These are phyloP conservation scores for Trichocomaceae sp. DNA, from an alignment of 2,329 filamentous ascomycete genomes.

Conservation along the genomic window DNA sequence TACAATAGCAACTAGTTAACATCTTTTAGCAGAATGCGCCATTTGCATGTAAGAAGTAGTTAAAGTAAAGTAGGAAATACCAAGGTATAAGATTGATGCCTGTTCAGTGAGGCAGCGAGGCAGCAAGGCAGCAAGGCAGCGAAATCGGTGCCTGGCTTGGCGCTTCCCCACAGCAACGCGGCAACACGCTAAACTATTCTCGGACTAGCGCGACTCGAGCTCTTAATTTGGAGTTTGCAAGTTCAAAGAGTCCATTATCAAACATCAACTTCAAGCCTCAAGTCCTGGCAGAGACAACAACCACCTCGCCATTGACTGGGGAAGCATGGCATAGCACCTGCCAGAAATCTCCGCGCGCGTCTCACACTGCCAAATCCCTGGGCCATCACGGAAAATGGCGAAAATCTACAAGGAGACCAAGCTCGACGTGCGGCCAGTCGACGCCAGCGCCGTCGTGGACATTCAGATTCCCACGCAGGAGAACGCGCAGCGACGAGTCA, in stretches of 20 bases:
- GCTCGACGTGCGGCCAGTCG: constrained; percentile 70
- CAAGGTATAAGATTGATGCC: not conserved
- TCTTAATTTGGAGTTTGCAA: too few species aligned
- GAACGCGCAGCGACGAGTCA: constrained; percentile 40
- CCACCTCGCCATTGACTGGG: not conserved
- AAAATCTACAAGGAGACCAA: constrained; percentile 80
- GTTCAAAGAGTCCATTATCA: constrained; percentile 7
- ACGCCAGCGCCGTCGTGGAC: constrained; percentile 61
- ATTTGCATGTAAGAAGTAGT: too few species aligned
- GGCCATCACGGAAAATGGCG: constrained; percentile 50
- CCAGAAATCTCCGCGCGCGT: constrained; percentile 18
- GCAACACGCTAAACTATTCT: constrained; percentile 7
- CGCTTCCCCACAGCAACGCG: constrained; percentile 5
- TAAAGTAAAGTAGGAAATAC: too few species aligned
- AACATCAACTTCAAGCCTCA: too few species aligned
- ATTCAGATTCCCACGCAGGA: constrained; percentile 55
- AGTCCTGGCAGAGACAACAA: not conserved
- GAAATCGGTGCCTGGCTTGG: constrained; percentile 5
- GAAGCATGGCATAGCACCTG: constrained; percentile 8
- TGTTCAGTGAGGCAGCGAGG: not conserved
- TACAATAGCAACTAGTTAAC: too few species aligned
- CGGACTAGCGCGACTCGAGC: not conserved
- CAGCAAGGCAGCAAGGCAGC: too few species aligned
- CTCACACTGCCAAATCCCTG: constrained; percentile 11
- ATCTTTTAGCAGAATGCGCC: not conserved